A percentile compares a stretch with the other conserved stretches of the same genome.
phyloP scores from a whole-genome alignment of 106 monocot species.

The Hemerocallis citrina region DNA sequence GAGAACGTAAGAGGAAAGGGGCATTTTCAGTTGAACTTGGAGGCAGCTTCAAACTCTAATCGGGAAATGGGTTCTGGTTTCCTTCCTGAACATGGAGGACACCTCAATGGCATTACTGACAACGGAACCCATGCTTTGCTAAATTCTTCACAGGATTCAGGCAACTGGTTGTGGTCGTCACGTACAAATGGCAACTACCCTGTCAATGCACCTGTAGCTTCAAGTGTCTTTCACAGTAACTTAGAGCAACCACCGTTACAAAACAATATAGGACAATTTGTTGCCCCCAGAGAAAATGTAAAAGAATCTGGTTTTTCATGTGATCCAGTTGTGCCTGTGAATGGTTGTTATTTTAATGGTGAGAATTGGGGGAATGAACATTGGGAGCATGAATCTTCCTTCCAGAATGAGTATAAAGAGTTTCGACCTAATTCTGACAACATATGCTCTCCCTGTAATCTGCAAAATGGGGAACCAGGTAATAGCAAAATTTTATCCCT shows the following conservation, averaged over 20 bases:
- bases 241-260: slow-evolving; percentile 15
- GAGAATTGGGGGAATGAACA: slow-evolving; percentile 3
- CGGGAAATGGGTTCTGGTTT: not conserved
- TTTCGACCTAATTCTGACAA: slow-evolving; percentile 1
- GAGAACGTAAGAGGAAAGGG: not conserved
- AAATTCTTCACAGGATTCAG: not conserved
- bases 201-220: slow-evolving; percentile 3
- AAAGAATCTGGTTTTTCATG: not conserved
- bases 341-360: slow-evolving; percentile 5
- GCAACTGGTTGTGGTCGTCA: slow-evolving; percentile 14
- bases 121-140: slow-evolving; percentile 5
- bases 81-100: not conserved
- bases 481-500: not conserved
- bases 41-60: slow-evolving; percentile 6
- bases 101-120: slow-evolving; percentile 5
- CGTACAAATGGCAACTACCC: not conserved
- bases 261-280: not conserved
- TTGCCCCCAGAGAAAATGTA: slow-evolving; percentile 1
- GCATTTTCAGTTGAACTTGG: not conserved
- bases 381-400: slow-evolving; percentile 3
- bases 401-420: not conserved
- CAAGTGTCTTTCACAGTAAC: slow-evolving; percentile 3
- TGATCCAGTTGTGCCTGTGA: too few relatives aligned
- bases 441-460: slow-evolving; percentile 6
- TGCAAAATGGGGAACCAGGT: slow-evolving; percentile 12